Percentiles rank a stretch among this genome's conserved stretches.
phyloP scores from a whole-genome alignment of 306 rosid species.

The Dicorynia guianensis region DNA sequence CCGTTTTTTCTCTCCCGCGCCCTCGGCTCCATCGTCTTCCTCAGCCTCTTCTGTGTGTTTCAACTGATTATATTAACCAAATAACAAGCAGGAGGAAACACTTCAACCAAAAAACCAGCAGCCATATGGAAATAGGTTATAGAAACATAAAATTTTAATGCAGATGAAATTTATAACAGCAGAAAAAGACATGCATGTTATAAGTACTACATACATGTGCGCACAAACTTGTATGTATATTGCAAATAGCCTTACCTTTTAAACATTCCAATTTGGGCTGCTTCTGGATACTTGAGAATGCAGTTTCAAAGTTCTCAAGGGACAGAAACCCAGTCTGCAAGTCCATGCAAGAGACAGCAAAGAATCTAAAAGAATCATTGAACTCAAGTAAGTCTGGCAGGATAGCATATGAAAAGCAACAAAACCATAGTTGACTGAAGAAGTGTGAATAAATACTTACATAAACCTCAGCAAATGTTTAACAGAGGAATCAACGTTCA shows the following conservation, averaged over 20 bases:
- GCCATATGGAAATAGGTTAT: not conserved
- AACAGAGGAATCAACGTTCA: constrained; percentile 64
- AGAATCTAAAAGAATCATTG: constrained; percentile 63
- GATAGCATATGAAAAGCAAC: constrained; percentile 1
- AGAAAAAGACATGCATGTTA: constrained; percentile 13
- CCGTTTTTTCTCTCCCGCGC: no score
- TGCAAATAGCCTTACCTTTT: constrained; percentile 58
- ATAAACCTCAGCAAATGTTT: constrained; percentile 73
- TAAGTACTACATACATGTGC: not conserved
- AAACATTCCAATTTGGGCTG: constrained; percentile 83
- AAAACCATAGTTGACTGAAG: constrained; percentile 1
- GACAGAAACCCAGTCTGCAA: constrained; percentile 72
- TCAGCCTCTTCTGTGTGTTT: no score
- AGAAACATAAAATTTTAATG: constrained; percentile 4
- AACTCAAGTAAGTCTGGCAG: constrained; percentile 41
- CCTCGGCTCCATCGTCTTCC: no score
- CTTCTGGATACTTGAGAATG: constrained; percentile 70
- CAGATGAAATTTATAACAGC: constrained; percentile 9
- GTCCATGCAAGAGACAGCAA: constrained; percentile 79
- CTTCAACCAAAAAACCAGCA: constrained; percentile 2
- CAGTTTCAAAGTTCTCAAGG: constrained; percentile 67
- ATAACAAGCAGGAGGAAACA: constrained; percentile 15
- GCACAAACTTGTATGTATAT: not conserved
- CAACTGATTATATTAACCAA: constrained; percentile 6
- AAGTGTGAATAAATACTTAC: constrained; percentile 61